Percentiles rank a stretch among this genome's conserved stretches.
phyloP scores from a whole-genome alignment of 441 rosid genomes.

The Aquilaria agallochum region DNA sequence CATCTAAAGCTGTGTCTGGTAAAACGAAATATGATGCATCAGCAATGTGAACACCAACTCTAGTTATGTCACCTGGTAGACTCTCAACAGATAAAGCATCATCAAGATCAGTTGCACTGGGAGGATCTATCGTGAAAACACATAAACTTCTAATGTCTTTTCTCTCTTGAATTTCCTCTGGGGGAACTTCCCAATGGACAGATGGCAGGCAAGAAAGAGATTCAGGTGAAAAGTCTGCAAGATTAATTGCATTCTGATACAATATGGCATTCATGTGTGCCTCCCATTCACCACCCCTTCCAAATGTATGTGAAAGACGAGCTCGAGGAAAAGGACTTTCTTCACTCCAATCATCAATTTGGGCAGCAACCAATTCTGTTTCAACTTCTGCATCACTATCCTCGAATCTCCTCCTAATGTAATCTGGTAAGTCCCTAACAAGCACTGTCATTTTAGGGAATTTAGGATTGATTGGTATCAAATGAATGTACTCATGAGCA shows the following conservation, averaged over 20 bases:
- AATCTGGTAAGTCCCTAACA: conserved; percentile 47
- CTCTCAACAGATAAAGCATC: conserved; percentile 88
- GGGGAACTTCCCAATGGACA: conserved; percentile 75
- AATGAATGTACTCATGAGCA: conserved; percentile 43
- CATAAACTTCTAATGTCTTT: conserved; percentile 73
- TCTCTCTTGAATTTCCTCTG: conserved; percentile 52
- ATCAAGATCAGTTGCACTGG: conserved; percentile 79
- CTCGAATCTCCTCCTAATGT: conserved; percentile 64
- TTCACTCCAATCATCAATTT: conserved; percentile 62
- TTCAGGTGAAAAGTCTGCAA: conserved; percentile 60
- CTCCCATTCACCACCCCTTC: conserved; percentile 69
- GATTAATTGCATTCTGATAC: conserved; percentile 57
- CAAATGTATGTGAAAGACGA: conserved; percentile 51
- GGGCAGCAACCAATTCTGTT: conserved; percentile 77
- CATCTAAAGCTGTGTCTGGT: conserved; percentile 74
- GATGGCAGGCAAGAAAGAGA: conserved; percentile 65
- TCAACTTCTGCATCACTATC: conserved; percentile 56
- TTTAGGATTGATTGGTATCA: conserved; percentile 66
- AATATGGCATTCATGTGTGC: conserved; percentile 69
- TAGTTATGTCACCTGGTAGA: conserved; percentile 45
- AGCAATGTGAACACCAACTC: conserved; percentile 95
- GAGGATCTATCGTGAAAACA: conserved; percentile 75
- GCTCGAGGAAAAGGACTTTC: conserved; percentile 64
- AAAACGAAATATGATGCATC: conserved; percentile 87
- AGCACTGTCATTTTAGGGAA: conserved; percentile 68